These are phyloP conservation scores for Anthracocystis panici-leucophaei DNA, from an alignment of 1,284 basidiomycete species.

Conservation along the genomic window DNA sequence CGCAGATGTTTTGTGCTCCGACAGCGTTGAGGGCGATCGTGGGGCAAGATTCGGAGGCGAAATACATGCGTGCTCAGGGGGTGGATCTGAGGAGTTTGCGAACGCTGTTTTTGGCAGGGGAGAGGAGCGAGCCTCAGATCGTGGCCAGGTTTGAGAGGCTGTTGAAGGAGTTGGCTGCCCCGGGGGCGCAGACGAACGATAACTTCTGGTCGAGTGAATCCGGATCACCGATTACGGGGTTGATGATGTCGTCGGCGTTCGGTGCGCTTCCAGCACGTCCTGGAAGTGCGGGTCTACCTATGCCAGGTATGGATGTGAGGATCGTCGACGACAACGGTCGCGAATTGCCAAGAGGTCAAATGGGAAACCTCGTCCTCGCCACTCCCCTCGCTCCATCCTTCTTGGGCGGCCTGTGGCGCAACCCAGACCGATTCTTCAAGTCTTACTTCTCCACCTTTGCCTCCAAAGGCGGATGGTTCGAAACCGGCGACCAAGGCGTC, in stretches of 20 bases:
- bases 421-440: conserved; percentile 53
- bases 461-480: conserved; percentile 65
- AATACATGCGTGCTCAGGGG: conserved; percentile 55
- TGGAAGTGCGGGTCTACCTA: conserved; percentile 61
- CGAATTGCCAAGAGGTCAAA: conserved; percentile 54
- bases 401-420: conserved; percentile 64
- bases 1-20: conserved; percentile 60
- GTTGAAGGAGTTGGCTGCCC: conserved; percentile 58
- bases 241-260: conserved; percentile 54
- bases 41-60: conserved; percentile 57
- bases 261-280: conserved; percentile 50
- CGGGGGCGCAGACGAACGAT: conserved; percentile 62
- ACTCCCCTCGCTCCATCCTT: conserved; percentile 57
- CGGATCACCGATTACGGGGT: conserved; percentile 62
- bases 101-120: conserved; percentile 65
- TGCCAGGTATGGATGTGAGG: conserved; percentile 65
- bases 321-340: conserved; percentile 66
- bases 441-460: conserved; percentile 62
- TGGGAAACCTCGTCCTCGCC: conserved; percentile 65
- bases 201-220: conserved; percentile 67
- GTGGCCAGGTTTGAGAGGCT: conserved; percentile 53
- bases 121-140: conserved; percentile 62
- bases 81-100: conserved; percentile 54
- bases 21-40: conserved; percentile 64
- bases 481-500: conserved; percentile 64